Evolutionary conservation across 768 basidiomycete species (phyloP).

Genomic region (Scleroderma bovista): DNA sequence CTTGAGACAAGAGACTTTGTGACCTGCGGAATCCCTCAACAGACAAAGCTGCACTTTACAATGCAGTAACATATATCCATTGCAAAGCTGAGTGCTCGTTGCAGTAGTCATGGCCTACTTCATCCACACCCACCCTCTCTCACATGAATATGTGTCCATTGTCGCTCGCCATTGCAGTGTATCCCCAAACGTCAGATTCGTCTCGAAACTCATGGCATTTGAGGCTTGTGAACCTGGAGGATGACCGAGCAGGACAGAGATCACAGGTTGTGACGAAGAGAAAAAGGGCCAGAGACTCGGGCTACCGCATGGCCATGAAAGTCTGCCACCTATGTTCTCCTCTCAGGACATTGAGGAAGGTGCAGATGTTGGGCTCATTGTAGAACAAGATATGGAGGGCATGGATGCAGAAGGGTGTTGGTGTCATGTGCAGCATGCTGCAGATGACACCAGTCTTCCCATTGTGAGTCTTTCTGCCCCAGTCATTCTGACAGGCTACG

Average conservation of each 20-base stretch:
- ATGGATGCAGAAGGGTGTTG: too few species aligned
- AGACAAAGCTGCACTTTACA: conserved; percentile 92
- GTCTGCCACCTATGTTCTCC: conserved; percentile 37
- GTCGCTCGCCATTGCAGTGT: conserved; percentile 90
- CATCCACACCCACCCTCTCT: conserved; percentile 91
- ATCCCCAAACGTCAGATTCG: conserved; percentile 96
- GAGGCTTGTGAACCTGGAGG: conserved; percentile 85
- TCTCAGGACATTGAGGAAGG: conserved; percentile 22
- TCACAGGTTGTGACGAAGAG: conserved; percentile 28
- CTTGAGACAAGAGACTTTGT: too few species aligned
- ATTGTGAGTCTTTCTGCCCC: too few species aligned
- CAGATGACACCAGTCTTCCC: too few species aligned
- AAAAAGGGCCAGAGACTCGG: conserved; percentile 47
- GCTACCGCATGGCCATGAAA: conserved; percentile 66
- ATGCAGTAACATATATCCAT: conserved; percentile 88
- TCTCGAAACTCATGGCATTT: conserved; percentile 94
- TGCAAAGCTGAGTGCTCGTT: conserved; percentile 95
- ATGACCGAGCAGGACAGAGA: conserved; percentile 26
- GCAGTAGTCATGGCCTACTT: conserved; percentile 97
- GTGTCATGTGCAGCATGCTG: too few species aligned
- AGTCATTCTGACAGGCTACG: too few species aligned
- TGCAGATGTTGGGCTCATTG: conserved; percentile 18
- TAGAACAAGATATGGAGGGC: too few species aligned
- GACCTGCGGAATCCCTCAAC: too few species aligned
- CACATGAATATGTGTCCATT: conserved; percentile 87